A percentile compares a stretch with the other conserved stretches of the same genome.
Conservation (phyloP, 495 filamentous ascomycete genomes). For the Physcia stellaris region DNA sequence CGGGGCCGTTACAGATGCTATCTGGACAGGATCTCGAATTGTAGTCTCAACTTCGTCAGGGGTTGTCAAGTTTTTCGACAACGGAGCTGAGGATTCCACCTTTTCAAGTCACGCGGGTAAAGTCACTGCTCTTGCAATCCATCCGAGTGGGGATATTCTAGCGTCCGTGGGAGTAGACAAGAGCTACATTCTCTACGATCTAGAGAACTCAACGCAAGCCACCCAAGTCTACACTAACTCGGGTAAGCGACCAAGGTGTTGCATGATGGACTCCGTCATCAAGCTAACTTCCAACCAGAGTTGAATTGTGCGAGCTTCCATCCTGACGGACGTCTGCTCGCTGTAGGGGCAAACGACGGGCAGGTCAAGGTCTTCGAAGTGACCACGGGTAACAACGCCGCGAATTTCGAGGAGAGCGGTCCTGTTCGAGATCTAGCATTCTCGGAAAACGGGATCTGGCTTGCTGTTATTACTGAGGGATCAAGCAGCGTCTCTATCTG, state of each 20-base stretch:
- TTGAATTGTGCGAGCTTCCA: constrained; percentile 76
- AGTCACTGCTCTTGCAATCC: constrained; percentile 61
- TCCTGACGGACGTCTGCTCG: constrained; percentile 90
- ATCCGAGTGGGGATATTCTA: constrained; percentile 73
- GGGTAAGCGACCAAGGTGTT: constrained; percentile 38
- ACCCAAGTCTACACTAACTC: constrained; percentile 70
- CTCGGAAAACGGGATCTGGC: constrained; percentile 95
- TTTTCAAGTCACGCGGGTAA: constrained; percentile 71
- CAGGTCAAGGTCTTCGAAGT: constrained; percentile 79
- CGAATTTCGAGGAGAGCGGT: constrained; percentile 50
- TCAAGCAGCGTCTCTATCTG: constrained; percentile 70
- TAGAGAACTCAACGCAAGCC: constrained; percentile 48
- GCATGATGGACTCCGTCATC: background rate
- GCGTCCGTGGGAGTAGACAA: constrained; percentile 86
- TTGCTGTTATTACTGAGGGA: constrained; percentile 62
- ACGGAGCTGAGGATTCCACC: constrained; percentile 45
- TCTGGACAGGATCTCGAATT: constrained; percentile 61
- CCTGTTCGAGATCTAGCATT: constrained; percentile 66
- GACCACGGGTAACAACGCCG: constrained; percentile 54
- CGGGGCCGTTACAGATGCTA: constrained; percentile 61
- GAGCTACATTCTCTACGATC: constrained; percentile 84
- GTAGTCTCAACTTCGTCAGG: constrained; percentile 66
- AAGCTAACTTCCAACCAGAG: constrained; percentile 38
- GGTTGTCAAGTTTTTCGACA: constrained; percentile 62
- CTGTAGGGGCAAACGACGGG: constrained; percentile 59